Evolutionary conservation across 306 rosid genomes (phyloP).

Genomic region (Cicer bijugum): DNA sequence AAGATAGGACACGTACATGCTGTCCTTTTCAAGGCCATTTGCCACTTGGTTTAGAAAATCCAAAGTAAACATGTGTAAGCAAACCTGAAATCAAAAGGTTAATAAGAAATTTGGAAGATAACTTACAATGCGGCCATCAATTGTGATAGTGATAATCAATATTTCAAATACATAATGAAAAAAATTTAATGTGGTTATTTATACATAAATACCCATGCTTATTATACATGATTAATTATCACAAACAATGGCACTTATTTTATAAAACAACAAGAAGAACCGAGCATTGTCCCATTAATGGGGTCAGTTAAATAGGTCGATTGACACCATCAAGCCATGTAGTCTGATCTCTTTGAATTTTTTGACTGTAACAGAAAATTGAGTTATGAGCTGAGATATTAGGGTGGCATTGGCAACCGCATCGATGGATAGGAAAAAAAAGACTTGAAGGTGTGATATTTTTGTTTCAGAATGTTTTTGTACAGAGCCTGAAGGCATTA

Average conservation of each 20-base stretch:
- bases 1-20: conserved; percentile 64
- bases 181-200: neutral
- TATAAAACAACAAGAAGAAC: neutral
- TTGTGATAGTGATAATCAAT: conserved; percentile 18
- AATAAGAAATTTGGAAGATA: conserved; percentile 39
- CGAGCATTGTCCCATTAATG: conserved; percentile 9
- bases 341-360: neutral
- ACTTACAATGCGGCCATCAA: conserved; percentile 17
- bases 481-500: conserved; percentile 17
- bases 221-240: conserved; percentile 9
- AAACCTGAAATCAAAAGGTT: conserved; percentile 68
- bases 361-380: conserved; percentile 33
- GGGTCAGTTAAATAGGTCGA: conserved; percentile 13
- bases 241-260: conserved; percentile 19
- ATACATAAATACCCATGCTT: conserved; percentile 11
- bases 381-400: conserved; percentile 6
- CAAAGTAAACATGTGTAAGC: conserved; percentile 95
- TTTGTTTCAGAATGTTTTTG: conserved; percentile 9
- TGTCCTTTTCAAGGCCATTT: conserved; percentile 96
- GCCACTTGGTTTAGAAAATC: conserved; percentile 98
- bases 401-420: conserved; percentile 23
- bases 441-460: neutral
- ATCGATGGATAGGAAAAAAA: conserved; percentile 26
- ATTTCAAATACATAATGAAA: conserved; percentile 1
- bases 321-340: conserved; percentile 16